Evolutionary conservation across 306 rosid genomes (phyloP), one percentile per base, ranked within the genome.

Genomic region (Spatholobus suberectus): DNA sequence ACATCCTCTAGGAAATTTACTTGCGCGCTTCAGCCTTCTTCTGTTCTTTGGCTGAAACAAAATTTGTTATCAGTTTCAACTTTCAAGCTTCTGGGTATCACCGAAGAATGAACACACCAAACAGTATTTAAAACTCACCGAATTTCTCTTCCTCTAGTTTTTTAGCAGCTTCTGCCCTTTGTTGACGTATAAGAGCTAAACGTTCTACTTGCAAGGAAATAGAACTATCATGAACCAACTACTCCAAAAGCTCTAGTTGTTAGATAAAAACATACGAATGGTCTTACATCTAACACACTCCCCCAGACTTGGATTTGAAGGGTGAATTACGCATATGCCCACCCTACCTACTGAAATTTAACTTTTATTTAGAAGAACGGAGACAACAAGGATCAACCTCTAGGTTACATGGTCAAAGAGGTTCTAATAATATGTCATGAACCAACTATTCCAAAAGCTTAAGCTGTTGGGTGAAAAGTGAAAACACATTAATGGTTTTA

Each of bases 151-250:
- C 95, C 73, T 91, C 93, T 67, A 94, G 86, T 85, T 91, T 95
- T 80, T 84, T 90, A 52, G 97, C 97, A 85, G 97, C 97, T n/a
- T 95, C 98, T 41, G 87, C 95, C 89, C 97, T 90, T 82, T 95
- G 93, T 85, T 91, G 91, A 13, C 98, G 90, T 75, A 93, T 90
- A 40, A 93, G 90, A 63, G 97, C 84, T 85, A 95, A 95, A 55
- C 95, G 97, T 70, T 93, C 95, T 95, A 91, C 57, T 62, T 29
- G 40, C 62, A 77, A 73, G 41, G 29, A 47, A 68, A 86, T 13
- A 73, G 35, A 59, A 14, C 32, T 6, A 58, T 69, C 35, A 62
- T 55, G 63, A 55, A 55, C 61, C 13, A 21, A 21, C 29, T 20
- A 21, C 0, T 2, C 32, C 63, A 55, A 21, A 52, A 21, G 63